These are phyloP conservation scores for Cryptococcus amylolentus DNA, from an alignment of 1,284 basidiomycete genomes.

Conservation along the genomic window DNA sequence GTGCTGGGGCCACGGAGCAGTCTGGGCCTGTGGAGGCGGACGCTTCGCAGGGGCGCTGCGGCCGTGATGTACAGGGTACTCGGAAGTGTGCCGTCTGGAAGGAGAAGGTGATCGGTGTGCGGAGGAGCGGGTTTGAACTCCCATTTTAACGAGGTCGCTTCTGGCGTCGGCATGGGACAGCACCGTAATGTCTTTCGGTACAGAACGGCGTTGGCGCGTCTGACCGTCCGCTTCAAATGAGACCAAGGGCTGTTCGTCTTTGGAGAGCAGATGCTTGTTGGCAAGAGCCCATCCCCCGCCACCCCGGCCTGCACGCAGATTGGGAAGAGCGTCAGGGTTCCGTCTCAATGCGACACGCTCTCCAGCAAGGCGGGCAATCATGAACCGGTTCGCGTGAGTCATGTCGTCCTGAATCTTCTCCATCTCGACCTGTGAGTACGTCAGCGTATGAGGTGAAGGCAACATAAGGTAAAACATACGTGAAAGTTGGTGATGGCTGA, in stretches of 20 bases:
- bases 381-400: constrained; percentile 20
- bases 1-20: neutral
- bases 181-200: constrained; percentile 8
- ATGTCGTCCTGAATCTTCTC: constrained; percentile 21
- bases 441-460: neutral
- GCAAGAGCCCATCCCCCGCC: constrained; percentile 30
- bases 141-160: constrained; percentile 21
- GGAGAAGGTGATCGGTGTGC: neutral
- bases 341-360: constrained; percentile 26
- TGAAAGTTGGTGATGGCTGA: constrained; percentile 8
- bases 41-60: neutral
- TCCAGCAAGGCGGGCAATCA: constrained; percentile 17
- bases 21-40: neutral
- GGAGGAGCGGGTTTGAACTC: neutral
- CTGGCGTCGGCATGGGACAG: constrained; percentile 11
- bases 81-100: neutral
- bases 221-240: constrained; percentile 16
- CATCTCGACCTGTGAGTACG: constrained; percentile 14
- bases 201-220: constrained; percentile 16
- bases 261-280: constrained; percentile 20
- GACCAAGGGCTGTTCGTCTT: constrained; percentile 13
- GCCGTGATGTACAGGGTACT: neutral
- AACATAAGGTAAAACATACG: constrained; percentile 15
- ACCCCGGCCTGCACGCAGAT: constrained; percentile 27
- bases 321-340: constrained; percentile 24